These are phyloP conservation scores for Amphirosellinia nigrospora DNA, from an alignment of 495 filamentous ascomycete genomes.

Conservation along the genomic window DNA sequence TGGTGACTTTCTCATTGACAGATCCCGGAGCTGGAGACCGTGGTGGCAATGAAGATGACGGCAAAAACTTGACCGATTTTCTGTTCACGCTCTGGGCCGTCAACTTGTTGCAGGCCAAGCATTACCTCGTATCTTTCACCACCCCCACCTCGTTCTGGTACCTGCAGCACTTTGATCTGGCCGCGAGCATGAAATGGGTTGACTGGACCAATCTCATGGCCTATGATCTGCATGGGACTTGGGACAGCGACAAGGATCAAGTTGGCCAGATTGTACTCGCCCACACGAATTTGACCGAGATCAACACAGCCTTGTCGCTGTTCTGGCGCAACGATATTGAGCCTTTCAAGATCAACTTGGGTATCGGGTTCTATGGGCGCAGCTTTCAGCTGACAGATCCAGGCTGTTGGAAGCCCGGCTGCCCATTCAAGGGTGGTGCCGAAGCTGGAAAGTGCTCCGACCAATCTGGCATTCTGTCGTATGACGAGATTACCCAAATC, in stretches of 20 bases:
- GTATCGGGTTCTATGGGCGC: conserved; percentile 60
- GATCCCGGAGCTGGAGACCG: neutral
- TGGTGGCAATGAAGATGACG: neutral
- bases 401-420: conserved; percentile 18
- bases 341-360: conserved; percentile 51
- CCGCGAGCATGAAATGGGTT: neutral
- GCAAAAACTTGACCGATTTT: neutral
- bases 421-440: too few species aligned
- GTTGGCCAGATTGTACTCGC: conserved; percentile 33
- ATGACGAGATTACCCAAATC: conserved; percentile 47
- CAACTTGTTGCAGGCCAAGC: too few species aligned
- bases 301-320: conserved; percentile 51
- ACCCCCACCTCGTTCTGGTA: conserved; percentile 1
- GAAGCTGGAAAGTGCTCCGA: too few species aligned
- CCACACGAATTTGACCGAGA: conserved; percentile 64
- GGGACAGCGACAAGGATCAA: conserved; percentile 23
- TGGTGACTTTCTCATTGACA: neutral
- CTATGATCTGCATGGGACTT: conserved; percentile 44
- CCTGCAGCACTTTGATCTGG: neutral
- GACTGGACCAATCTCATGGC: conserved; percentile 14
- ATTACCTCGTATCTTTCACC: conserved; percentile 9
- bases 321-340: conserved; percentile 57
- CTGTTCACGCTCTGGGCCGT: neutral
- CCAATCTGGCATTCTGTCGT: conserved; percentile 40
- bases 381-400: conserved; percentile 33